Evolutionary conservation across 1,139 yeast genomes (phyloP), one percentile per base, ranked within the genome.

Genomic region (Martiniozyma asiatica): DNA sequence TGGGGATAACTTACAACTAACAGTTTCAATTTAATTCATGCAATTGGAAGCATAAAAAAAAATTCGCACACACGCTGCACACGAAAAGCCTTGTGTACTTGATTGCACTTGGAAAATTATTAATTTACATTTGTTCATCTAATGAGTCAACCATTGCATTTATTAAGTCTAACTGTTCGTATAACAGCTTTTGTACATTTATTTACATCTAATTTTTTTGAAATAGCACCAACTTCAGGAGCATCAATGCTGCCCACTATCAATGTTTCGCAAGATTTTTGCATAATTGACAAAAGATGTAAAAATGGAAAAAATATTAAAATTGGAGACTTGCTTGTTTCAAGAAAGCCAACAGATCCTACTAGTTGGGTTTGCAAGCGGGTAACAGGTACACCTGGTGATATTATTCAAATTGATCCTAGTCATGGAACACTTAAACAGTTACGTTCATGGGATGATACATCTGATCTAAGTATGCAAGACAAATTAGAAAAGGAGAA

Each of bases 371-470:
- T 89, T 3, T 89, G 97, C 49, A 89, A 89, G 50, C 62, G 98
- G 35, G 76, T 89, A 23, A 77, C 94, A 0, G 98, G 97, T 0
- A 79, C 87, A 94, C 94, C 96, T 0, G 97, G 97, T 1, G 97
- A 87, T 56, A 50, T 74, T 11, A 69, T 87, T 3, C 55, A 79
- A 36, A 64, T 84, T 2, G 96, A 87, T 50, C 96, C 96, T 8
- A 71, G 84, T 24, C 61, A 69, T 35, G 67, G 43, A 18, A 37
- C 48, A 7, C 26, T 52, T 6, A 32, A 39, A 4, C 31, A 37
- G 9, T 24, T 45, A 16, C 32, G 32, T n/a, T n/a, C n/a, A n/a
- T n/a, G n/a, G n/a, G n/a, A n/a, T n/a, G n/a, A n/a, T n/a, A n/a
- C n/a, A n/a, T n/a, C n/a, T n/a, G n/a, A n/a, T n/a, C n/a, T 20